Base-by-base conservation (phyloP, 345 rosid genomes). In the Atalantia buxifolia region DNA sequence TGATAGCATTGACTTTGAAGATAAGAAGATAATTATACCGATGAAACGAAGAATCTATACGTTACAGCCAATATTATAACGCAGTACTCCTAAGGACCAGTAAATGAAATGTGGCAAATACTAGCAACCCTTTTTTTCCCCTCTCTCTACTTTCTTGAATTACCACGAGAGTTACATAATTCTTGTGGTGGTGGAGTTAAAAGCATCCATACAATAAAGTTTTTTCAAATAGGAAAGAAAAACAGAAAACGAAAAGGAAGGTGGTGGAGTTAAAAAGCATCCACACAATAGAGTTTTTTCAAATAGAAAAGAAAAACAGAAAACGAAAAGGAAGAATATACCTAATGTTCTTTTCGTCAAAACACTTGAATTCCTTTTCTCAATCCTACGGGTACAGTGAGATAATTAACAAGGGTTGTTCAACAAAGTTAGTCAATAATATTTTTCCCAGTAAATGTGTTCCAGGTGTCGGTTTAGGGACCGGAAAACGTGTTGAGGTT, bases 1-100 rank as follows among this genome's bases (percentile, higher is more conserved):
- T 60, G 16, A 31, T 27, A 69, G 35, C 78, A 27, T 72, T 81
- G 77, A 81, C 78, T 73, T 68, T 42, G 61, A 27, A 74, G 24
- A 27, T 66, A 19, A 59, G 18, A 18, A 65, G 40, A 50, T 76
- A 31, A 66, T 55, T 55, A 33, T 53, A 66, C 31, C 30, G 31
- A 55, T 61, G 50, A 12, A 45, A 13, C 18, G 50, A 45, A 45
- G 5, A 60, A 28, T 64, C 28, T 25, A 19, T 59, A 7, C 60
- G 60, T 27, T 71, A 22, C 35, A 22, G 22, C 35, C 48, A 71
- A 71, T 18, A 24, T 18, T n/a, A 66, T 35, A 9, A 66, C 14
- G 69, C 69, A 19, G n/a, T 9, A 16, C 10, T 24, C 9, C 4
- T 7, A 30, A 2, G 31, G 7, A 38, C 42, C 21, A 19, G 24